Conservation (phyloP, 1,139 yeast species). For the Pichia sp. region DNA sequence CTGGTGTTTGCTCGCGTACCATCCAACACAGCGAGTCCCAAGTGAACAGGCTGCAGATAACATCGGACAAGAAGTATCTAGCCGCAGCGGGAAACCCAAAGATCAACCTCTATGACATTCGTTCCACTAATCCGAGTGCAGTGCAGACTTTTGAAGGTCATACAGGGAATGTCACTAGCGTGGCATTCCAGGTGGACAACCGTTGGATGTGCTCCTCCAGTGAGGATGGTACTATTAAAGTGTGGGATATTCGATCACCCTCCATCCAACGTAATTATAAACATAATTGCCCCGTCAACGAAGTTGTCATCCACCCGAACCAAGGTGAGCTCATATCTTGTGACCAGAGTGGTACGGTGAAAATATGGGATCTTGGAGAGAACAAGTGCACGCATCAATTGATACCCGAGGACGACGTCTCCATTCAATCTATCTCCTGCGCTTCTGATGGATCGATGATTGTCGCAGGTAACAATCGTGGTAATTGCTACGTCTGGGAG, state of each 20-base stretch:
- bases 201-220: conserved; percentile 96
- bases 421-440: conserved; percentile 81
- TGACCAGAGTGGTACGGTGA: conserved; percentile 90
- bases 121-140: conserved; percentile 75
- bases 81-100: conserved; percentile 95
- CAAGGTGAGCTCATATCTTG: conserved; percentile 95
- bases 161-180: conserved; percentile 81
- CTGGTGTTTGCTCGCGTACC: conserved; percentile 94
- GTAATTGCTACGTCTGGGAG: conserved; percentile 94
- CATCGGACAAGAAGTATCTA: conserved; percentile 81
- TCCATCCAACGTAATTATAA: conserved; percentile 86
- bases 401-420: conserved; percentile 89
- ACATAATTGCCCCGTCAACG: conserved; percentile 89
- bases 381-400: conserved; percentile 92
- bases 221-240: conserved; percentile 96
- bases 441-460: conserved; percentile 95
- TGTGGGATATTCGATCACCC: conserved; percentile 95
- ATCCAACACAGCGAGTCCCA: conserved; percentile 95
- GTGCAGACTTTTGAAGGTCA: conserved; percentile 94
- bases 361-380: conserved; percentile 98
- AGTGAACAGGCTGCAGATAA: conserved; percentile 86
- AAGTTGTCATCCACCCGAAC: conserved; percentile 95
- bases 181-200: conserved; percentile 89
- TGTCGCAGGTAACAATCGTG: conserved; percentile 93
- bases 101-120: conserved; percentile 79